These are phyloP conservation scores for Amanita phalloides DNA, from an alignment of 768 basidiomycete species.

Conservation along the genomic window DNA sequence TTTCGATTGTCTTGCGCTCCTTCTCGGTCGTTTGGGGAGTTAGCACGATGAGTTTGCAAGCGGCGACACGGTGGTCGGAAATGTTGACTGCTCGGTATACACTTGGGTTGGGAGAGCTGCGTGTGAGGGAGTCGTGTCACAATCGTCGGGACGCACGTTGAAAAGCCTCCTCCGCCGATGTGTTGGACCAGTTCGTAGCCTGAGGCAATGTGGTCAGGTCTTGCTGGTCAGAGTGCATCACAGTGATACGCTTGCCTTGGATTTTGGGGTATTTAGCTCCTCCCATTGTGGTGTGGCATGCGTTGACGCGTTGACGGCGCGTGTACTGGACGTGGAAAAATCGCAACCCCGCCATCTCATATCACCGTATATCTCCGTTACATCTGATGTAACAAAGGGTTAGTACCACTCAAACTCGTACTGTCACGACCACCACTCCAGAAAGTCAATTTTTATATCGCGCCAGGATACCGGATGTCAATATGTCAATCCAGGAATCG, in stretches of 20 bases:
- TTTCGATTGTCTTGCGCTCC: slow-evolving; percentile 74
- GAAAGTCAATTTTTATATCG: too few species aligned
- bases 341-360: too few species aligned
- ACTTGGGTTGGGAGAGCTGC: slow-evolving; percentile 24
- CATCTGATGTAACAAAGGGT: too few species aligned
- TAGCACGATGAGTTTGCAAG: slow-evolving; percentile 75
- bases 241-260: not conserved
- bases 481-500: too few species aligned
- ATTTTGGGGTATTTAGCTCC: slow-evolving; percentile 1
- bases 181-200: slow-evolving; percentile 65
- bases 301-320: too few species aligned
- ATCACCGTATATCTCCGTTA: too few species aligned
- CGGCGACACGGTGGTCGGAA: slow-evolving; percentile 56
- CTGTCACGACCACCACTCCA: too few species aligned
- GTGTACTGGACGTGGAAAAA: too few species aligned
- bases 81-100: slow-evolving; percentile 79
- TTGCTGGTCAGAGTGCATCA: not conserved
- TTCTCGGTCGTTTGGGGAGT: slow-evolving; percentile 52
- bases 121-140: not conserved
- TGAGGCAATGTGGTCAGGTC: slow-evolving; percentile 13
- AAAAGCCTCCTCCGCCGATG: slow-evolving; percentile 85
- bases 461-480: too few species aligned
- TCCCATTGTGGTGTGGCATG: not conserved
- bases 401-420: too few species aligned
- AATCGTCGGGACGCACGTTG: slow-evolving; percentile 41